Evolutionary conservation across 345 rosid species (phyloP).

Genomic region (Citropsis articulata): DNA sequence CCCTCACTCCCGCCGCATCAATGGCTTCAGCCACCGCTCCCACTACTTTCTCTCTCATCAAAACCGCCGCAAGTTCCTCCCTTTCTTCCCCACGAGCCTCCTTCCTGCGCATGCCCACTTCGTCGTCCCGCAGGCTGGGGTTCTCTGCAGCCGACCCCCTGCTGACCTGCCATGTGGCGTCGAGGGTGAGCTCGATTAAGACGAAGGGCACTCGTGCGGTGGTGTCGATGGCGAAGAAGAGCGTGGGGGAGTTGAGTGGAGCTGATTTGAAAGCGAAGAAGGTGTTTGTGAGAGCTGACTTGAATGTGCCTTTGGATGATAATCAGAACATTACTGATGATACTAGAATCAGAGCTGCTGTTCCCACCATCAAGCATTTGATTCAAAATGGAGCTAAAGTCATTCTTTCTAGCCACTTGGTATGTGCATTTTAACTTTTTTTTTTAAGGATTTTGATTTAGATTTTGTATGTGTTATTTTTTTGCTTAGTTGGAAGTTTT

Average conservation of each 20-base stretch:
- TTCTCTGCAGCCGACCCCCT: conserved; percentile 60
- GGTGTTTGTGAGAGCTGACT: conserved; percentile 90
- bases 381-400: conserved; percentile 86
- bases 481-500: background rate
- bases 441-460: background rate
- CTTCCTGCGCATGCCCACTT: conserved; percentile 38
- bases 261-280: conserved; percentile 93
- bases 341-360: conserved; percentile 87
- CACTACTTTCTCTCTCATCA: conserved; percentile 64
- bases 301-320: conserved; percentile 92
- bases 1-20: background rate
- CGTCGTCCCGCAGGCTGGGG: conserved; percentile 42
- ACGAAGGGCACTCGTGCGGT: conserved; percentile 46
- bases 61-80: conserved; percentile 34
- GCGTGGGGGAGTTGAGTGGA: conserved; percentile 71
- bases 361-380: conserved; percentile 97
- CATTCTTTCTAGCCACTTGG: conserved; percentile 95
- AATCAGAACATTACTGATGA: conserved; percentile 93
- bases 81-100: conserved; percentile 38
- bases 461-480: background rate
- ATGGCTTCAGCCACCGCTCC: conserved; percentile 73
- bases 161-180: conserved; percentile 45
- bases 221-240: conserved; percentile 85
- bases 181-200: conserved; percentile 34
- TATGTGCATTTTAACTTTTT: conserved; percentile 19